phyloP scores from a whole-genome alignment of 2,329 filamentous ascomycete species.

The Anisogramma anomala region DNA sequence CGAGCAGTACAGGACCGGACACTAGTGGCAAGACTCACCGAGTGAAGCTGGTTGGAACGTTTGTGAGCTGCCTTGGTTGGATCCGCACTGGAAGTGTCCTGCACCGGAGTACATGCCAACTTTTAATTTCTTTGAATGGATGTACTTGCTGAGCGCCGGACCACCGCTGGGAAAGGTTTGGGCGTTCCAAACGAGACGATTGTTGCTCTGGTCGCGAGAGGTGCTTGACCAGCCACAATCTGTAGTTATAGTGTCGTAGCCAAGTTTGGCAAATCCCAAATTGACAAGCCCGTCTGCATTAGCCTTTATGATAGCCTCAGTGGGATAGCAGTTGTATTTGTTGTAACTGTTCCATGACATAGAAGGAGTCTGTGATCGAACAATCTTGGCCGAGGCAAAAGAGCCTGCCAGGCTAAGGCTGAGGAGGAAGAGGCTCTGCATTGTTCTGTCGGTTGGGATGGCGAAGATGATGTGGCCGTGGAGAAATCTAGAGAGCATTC shows the following conservation, averaged over 20 bases:
- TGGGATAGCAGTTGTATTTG: slow-evolving; percentile 37
- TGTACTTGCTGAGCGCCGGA: slow-evolving; percentile 35
- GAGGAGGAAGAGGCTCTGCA: not conserved
- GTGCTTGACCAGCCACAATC: slow-evolving; percentile 46
- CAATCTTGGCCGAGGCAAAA: slow-evolving; percentile 8
- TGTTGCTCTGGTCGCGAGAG: slow-evolving; percentile 30
- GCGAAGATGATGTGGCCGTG: not conserved
- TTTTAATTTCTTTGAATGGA: slow-evolving; percentile 36
- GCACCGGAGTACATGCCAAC: slow-evolving; percentile 45
- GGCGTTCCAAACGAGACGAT: slow-evolving; percentile 38
- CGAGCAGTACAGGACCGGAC: no score
- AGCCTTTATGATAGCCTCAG: slow-evolving; percentile 34
- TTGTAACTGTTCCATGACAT: slow-evolving; percentile 53
- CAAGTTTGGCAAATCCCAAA: slow-evolving; percentile 37
- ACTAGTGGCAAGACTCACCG: slow-evolving; percentile 20
- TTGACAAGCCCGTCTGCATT: slow-evolving; percentile 43
- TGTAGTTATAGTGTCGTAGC: slow-evolving; percentile 44
- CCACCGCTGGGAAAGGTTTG: slow-evolving; percentile 39
- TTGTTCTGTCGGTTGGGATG: not conserved
- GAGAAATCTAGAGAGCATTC: no score
- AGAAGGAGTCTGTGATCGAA: slow-evolving; percentile 23
- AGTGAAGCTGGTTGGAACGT: slow-evolving; percentile 32
- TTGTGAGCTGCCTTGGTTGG: no score
- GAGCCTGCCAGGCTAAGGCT: slow-evolving; percentile 5
- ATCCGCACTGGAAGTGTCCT: slow-evolving; percentile 34